These are phyloP conservation scores for Chrysanthemum lavandulifolium DNA, from an alignment of 129 eudicot species.

Conservation along the genomic window DNA sequence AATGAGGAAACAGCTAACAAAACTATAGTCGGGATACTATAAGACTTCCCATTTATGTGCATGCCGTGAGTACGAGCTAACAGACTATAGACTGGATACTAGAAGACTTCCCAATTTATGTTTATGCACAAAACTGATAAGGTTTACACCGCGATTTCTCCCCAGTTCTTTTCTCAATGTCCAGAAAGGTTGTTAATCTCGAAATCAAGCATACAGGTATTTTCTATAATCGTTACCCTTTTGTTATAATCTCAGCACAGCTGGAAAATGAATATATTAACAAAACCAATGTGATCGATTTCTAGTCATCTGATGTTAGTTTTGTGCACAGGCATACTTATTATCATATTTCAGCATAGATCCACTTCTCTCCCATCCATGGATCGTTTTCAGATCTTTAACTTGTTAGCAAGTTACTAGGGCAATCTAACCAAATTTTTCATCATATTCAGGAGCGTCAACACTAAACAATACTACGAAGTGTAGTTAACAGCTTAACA, in stretches of 20 bases:
- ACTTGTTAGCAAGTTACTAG: constrained; percentile 9
- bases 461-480: constrained; percentile 1
- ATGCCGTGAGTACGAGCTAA: background rate
- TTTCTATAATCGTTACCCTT: background rate
- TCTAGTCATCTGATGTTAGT: constrained; percentile 1
- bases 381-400: background rate
- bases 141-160: background rate
- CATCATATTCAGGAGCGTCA: constrained; percentile 6
- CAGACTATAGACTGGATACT: background rate
- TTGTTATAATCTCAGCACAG: background rate
- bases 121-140: background rate
- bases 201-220: background rate
- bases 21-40: background rate
- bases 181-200: background rate
- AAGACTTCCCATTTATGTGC: background rate
- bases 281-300: constrained; percentile 7
- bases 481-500: background rate
- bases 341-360: background rate
- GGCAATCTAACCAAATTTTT: background rate
- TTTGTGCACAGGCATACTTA: constrained; percentile 2
- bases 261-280: background rate
- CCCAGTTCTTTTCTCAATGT: background rate
- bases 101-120: background rate
- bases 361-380: background rate
- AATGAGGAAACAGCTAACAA: background rate